Evolutionary conservation across 2,329 filamentous ascomycete species (phyloP).

Genomic region (Fusarium sp.): DNA sequence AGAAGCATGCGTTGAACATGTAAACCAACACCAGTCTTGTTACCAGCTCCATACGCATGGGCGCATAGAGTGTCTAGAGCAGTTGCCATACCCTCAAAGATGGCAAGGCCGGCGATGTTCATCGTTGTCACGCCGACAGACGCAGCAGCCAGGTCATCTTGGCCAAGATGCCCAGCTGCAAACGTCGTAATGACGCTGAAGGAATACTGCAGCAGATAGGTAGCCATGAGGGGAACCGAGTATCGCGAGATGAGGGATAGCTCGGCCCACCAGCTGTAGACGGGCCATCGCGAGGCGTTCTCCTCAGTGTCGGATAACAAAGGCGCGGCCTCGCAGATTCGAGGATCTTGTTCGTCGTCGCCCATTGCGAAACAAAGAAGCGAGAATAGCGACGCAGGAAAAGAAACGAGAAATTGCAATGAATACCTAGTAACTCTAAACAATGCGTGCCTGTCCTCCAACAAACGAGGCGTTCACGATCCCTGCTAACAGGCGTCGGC

Average conservation of each 20-base stretch:
- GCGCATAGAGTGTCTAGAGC: constrained; percentile 48
- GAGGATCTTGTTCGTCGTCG: background rate
- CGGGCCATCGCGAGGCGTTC: background rate
- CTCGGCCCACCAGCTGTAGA: constrained; percentile 25
- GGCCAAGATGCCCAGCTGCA: constrained; percentile 67
- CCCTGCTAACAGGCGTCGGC: too few relatives aligned
- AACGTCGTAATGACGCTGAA: constrained; percentile 67
- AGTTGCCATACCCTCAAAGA: constrained; percentile 52
- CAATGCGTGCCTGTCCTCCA: background rate
- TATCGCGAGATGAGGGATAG: constrained; percentile 34
- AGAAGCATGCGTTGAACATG: constrained; percentile 69
- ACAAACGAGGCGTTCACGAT: too few relatives aligned
- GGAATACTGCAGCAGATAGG: constrained; percentile 69
- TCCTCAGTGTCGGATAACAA: constrained; percentile 19
- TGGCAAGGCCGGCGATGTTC: constrained; percentile 67
- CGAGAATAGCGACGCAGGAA: background rate
- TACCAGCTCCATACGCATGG: constrained; percentile 55
- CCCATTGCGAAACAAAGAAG: constrained; percentile 20
- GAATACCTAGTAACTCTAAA: background rate
- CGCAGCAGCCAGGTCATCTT: constrained; percentile 67
- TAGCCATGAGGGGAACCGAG: constrained; percentile 66
- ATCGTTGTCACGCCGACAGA: constrained; percentile 68
- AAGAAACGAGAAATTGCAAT: background rate
- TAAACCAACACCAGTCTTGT: constrained; percentile 64
- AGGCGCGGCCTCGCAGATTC: constrained; percentile 29